Conservation (phyloP, 2,329 filamentous ascomycete genomes). For the Didymella segeticola region DNA sequence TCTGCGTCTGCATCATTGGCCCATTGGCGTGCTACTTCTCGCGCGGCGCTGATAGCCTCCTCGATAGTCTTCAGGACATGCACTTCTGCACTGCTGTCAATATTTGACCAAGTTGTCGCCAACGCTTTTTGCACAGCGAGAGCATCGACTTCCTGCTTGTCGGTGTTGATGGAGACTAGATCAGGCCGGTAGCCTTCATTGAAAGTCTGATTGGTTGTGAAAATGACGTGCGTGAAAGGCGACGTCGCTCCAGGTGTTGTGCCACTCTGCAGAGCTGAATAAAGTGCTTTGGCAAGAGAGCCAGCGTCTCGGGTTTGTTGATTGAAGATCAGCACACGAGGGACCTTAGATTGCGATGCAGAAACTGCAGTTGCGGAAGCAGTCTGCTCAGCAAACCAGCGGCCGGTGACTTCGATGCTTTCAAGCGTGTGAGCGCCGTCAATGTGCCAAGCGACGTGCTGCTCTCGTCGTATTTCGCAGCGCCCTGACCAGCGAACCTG, state of each 20-base stretch:
- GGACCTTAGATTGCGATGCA: conserved; percentile 23
- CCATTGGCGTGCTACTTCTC: conserved; percentile 47
- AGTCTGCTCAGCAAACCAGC: conserved; percentile 71
- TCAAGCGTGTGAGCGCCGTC: conserved; percentile 90
- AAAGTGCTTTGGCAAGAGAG: conserved; percentile 68
- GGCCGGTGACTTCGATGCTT: conserved; percentile 76
- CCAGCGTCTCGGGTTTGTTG: conserved; percentile 84
- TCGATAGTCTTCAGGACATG: conserved; percentile 70
- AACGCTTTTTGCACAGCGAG: conserved; percentile 73
- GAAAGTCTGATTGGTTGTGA: conserved; percentile 79
- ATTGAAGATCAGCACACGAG: conserved; percentile 82
- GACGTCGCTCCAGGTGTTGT: conserved; percentile 35
- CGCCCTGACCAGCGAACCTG: conserved; percentile 74
- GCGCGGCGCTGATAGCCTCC: conserved; percentile 69
- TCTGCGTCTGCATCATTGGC: conserved; percentile 44
- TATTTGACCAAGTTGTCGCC: conserved; percentile 62
- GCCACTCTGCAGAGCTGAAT: conserved; percentile 59
- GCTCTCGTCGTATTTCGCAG: conserved; percentile 70
- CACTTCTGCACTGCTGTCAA: conserved; percentile 53
- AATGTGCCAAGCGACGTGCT: conserved; percentile 73
- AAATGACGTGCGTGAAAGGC: conserved; percentile 76
- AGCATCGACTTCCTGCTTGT: conserved; percentile 63
- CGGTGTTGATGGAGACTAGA: conserved; percentile 67
- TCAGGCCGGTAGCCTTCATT: conserved; percentile 68
- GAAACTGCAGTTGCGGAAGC: conserved; percentile 43